Conservation (phyloP, 768 basidiomycete genomes). For the Postia placenta region DNA sequence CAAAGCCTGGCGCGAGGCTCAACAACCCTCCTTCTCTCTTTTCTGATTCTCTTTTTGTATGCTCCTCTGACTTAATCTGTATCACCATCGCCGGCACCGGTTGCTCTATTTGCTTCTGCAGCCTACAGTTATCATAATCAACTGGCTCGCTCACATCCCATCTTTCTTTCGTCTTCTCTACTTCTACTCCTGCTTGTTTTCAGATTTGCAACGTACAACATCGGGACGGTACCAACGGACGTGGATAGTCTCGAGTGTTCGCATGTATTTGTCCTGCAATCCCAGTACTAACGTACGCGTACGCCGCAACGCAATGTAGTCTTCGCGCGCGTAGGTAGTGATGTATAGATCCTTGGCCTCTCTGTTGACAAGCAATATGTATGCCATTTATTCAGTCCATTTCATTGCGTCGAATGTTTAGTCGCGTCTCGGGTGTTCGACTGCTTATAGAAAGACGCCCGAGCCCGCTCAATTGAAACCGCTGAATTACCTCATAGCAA, state of each 20-base stretch:
- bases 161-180: not conserved
- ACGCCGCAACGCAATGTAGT: conserved; percentile 10
- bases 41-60: not conserved
- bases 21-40: conserved; percentile 2
- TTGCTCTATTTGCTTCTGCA: conserved; percentile 11
- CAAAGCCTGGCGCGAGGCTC: conserved; percentile 10
- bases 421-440: no score
- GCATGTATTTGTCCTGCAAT: conserved; percentile 20
- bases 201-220: conserved; percentile 4
- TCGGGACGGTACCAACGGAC: conserved; percentile 19
- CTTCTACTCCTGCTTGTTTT: not conserved
- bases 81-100: conserved; percentile 12
- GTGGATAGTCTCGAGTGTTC: conserved; percentile 18
- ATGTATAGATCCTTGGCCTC: not conserved
- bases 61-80: conserved; percentile 2
- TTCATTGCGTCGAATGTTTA: no score
- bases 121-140: conserved; percentile 17
- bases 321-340: not conserved
- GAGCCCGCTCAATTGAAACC: no score
- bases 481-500: no score
- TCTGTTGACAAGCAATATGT: not conserved
- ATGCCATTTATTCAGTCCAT: not conserved
- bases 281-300: conserved; percentile 16
- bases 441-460: no score
- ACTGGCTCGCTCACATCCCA: not conserved